phyloP scores from a whole-genome alignment of 768 basidiomycete genomes.

The Russula earlei region DNA sequence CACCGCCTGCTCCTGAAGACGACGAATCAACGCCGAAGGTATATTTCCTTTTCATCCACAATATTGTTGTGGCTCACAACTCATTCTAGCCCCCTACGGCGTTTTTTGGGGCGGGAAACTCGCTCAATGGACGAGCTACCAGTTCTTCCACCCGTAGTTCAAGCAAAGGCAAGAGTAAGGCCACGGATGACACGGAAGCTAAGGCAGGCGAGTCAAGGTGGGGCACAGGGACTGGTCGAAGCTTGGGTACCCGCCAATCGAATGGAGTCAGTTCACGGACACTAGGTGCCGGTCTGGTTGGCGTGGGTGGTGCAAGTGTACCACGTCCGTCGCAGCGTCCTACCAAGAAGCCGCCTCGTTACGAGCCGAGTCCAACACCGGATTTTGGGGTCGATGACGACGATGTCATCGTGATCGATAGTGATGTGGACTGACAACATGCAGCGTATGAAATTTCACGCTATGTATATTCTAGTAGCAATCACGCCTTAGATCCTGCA shows the following conservation, averaged over 20 bases:
- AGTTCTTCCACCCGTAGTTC: slow-evolving; percentile 35
- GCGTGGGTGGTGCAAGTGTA: slow-evolving; percentile 46
- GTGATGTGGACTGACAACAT: slow-evolving; percentile 34
- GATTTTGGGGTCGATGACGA: slow-evolving; percentile 83
- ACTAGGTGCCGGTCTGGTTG: slow-evolving; percentile 32
- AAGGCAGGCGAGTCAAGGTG: slow-evolving; percentile 19
- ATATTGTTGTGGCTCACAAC: background rate
- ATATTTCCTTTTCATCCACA: background rate
- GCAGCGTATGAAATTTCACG: background rate
- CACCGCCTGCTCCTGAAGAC: slow-evolving; percentile 29
- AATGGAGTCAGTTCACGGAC: slow-evolving; percentile 29
- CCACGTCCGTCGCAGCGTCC: slow-evolving; percentile 35
- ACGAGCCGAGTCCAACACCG: slow-evolving; percentile 51
- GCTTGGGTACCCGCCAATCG: slow-evolving; percentile 36
- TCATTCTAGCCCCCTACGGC: slow-evolving; percentile 32
- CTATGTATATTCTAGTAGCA: slow-evolving; percentile 1
- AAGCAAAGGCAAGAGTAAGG: slow-evolving; percentile 40
- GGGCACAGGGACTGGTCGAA: slow-evolving; percentile 34
- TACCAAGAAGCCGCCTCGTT: slow-evolving; percentile 25
- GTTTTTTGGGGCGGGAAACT: slow-evolving; percentile 62
- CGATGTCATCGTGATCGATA: slow-evolving; percentile 77
- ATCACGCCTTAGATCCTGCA: slow-evolving; percentile 1
- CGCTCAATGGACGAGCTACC: slow-evolving; percentile 45
- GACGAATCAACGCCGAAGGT: slow-evolving; percentile 17
- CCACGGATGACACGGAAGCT: slow-evolving; percentile 12